Conservation (phyloP, 805 yeast genomes). For the Lachancea mirantina region DNA sequence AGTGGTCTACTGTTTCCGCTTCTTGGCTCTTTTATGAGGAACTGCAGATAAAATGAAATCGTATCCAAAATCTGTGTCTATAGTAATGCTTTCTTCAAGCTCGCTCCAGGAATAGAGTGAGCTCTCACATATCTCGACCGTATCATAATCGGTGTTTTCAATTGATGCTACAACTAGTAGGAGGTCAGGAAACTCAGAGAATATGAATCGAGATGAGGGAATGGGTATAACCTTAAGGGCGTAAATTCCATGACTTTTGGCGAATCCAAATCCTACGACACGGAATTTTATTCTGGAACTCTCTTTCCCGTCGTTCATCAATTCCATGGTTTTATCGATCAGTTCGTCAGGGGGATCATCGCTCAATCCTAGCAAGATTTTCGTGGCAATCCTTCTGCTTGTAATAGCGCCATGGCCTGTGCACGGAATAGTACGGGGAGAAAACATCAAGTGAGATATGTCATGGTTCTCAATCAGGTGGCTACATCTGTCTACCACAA, state of each 20-base stretch:
- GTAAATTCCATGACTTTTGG: constrained; percentile 9
- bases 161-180: constrained; percentile 14
- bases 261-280: constrained; percentile 20
- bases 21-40: constrained; percentile 5
- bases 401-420: constrained; percentile 7
- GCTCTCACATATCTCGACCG: too few species aligned
- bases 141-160: constrained; percentile 8
- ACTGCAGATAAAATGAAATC: constrained; percentile 7
- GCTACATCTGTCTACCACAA: constrained; percentile 8
- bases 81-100: constrained; percentile 8
- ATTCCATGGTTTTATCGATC: constrained; percentile 9
- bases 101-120: constrained; percentile 18
- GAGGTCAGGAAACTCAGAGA: constrained; percentile 12
- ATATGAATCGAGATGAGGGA: constrained; percentile 1
- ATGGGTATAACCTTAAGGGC: constrained; percentile 20
- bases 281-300: constrained; percentile 18
- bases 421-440: constrained; percentile 2
- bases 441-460: constrained; percentile 7
- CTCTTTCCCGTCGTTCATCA: constrained; percentile 7
- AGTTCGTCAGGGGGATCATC: constrained; percentile 11
- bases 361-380: constrained; percentile 18
- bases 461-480: constrained; percentile 11
- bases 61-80: constrained; percentile 13
- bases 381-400: constrained; percentile 2
- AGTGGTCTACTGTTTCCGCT: neutral